These are phyloP conservation scores for Clitopilus hobsonii DNA, from an alignment of 768 basidiomycete species.

Conservation along the genomic window DNA sequence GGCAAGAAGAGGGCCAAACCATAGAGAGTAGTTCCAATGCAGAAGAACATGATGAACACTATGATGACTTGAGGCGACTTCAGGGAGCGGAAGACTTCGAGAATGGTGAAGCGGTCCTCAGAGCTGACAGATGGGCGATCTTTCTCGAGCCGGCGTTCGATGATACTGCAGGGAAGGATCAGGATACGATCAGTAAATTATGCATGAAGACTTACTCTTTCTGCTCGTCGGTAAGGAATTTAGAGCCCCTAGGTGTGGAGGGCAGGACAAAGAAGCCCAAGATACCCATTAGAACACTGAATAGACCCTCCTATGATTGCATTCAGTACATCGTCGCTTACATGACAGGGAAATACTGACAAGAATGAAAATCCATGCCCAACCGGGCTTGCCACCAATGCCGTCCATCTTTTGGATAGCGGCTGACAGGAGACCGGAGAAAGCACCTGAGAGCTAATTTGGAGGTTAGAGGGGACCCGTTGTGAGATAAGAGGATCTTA, in stretches of 20 bases:
- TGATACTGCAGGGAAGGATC: slow-evolving; percentile 14
- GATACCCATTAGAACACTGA: slow-evolving; percentile 45
- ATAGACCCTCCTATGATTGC: slow-evolving; percentile 35
- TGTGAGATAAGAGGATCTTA: too few relatives aligned
- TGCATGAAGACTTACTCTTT: slow-evolving; percentile 28
- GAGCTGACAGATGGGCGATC: slow-evolving; percentile 24
- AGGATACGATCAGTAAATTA: too few relatives aligned
- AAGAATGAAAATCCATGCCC: slow-evolving; percentile 70
- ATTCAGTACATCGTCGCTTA: too few relatives aligned
- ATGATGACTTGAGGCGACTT: slow-evolving; percentile 29
- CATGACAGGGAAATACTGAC: too few relatives aligned
- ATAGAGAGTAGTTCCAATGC: slow-evolving; percentile 28
- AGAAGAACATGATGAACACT: slow-evolving; percentile 28
- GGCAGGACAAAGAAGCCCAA: slow-evolving; percentile 34
- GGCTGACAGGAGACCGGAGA: slow-evolving; percentile 42
- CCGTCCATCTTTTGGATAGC: slow-evolving; percentile 73
- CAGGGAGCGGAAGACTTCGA: slow-evolving; percentile 24
- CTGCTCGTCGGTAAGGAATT: slow-evolving; percentile 24
- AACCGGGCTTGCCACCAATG: slow-evolving; percentile 58
- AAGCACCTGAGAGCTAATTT: neutral
- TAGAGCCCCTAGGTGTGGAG: slow-evolving; percentile 23
- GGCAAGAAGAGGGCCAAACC: slow-evolving; percentile 32
- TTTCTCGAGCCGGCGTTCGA: slow-evolving; percentile 23
- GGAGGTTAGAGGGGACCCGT: slow-evolving; percentile 19
- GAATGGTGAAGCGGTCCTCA: slow-evolving; percentile 24